phyloP scores from a whole-genome alignment of 352 stramenopile genomes.

The Phytophthora parvispora region DNA sequence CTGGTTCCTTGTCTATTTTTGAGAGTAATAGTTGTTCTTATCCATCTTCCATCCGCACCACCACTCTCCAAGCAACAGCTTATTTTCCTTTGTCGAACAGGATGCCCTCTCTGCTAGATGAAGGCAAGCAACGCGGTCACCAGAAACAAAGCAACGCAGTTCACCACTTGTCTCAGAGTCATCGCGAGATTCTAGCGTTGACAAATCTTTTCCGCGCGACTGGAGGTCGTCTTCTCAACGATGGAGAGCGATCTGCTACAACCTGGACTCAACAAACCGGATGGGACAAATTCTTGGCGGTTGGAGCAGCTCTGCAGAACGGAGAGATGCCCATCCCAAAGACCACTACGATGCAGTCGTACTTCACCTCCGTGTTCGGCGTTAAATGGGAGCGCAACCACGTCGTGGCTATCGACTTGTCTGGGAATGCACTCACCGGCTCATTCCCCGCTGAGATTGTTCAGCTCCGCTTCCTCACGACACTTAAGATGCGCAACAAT shows the following conservation, averaged over 20 bases:
- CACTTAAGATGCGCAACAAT: slow-evolving; percentile 71
- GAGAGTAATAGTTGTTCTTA: background rate
- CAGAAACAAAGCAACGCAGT: background rate
- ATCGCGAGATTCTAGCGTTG: slow-evolving; percentile 62
- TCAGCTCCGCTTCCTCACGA: slow-evolving; percentile 56
- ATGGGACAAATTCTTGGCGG: slow-evolving; percentile 41
- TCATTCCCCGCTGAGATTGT: slow-evolving; percentile 52
- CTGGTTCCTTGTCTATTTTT: too few relatives aligned
- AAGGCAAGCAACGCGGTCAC: background rate
- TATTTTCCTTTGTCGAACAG: background rate
- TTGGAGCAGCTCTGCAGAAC: slow-evolving; percentile 11
- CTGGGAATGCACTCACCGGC: slow-evolving; percentile 57
- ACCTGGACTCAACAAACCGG: slow-evolving; percentile 50
- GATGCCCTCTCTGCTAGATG: slow-evolving; percentile 2
- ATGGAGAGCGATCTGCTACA: slow-evolving; percentile 7
- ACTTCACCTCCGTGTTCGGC: slow-evolving; percentile 47
- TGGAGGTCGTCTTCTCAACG: slow-evolving; percentile 21
- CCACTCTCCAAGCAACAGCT: background rate
- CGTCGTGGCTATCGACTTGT: slow-evolving; percentile 66
- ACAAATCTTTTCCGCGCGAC: slow-evolving; percentile 52
- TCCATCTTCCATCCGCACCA: background rate
- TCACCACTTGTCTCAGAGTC: slow-evolving; percentile 21
- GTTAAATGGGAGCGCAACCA: slow-evolving; percentile 72
- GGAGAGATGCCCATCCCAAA: slow-evolving; percentile 17
- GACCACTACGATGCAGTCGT: slow-evolving; percentile 38